Evolutionary conservation across 192 early-diverging fungal species (phyloP).

Genomic region (Endogone sp.): DNA sequence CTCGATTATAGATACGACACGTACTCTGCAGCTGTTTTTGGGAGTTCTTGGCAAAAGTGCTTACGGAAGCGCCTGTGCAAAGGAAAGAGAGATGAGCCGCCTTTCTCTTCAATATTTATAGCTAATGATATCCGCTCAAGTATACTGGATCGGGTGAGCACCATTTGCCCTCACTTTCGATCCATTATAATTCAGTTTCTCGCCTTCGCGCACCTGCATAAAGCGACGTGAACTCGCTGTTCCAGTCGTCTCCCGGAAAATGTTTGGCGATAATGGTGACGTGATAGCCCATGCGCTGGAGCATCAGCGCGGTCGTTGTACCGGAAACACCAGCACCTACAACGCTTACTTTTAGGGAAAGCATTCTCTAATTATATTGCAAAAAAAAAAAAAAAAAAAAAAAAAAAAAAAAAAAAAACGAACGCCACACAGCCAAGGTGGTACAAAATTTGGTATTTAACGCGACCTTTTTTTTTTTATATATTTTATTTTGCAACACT

Average conservation of each 20-base stretch:
- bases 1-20: too few relatives aligned
- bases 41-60: neutral
- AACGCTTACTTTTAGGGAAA: too few relatives aligned
- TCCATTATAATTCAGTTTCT: neutral
- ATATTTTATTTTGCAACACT: too few relatives aligned
- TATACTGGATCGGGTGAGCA: neutral
- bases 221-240: constrained; percentile 46
- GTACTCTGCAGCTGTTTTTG: neutral
- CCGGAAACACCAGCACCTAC: constrained; percentile 77
- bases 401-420: too few relatives aligned
- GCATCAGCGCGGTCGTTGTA: constrained; percentile 63
- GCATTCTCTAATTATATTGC: too few relatives aligned
- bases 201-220: constrained; percentile 35
- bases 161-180: neutral
- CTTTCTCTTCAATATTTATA: neutral
- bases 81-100: too few relatives aligned
- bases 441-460: too few relatives aligned
- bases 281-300: constrained; percentile 51
- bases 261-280: constrained; percentile 60
- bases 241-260: constrained; percentile 44
- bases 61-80: neutral
- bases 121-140: neutral
- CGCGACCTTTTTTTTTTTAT: too few relatives aligned
- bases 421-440: too few relatives aligned
- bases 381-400: too few relatives aligned